Evolutionary conservation across 345 rosid species (phyloP).

Genomic region (Moricandia moricandioides): DNA sequence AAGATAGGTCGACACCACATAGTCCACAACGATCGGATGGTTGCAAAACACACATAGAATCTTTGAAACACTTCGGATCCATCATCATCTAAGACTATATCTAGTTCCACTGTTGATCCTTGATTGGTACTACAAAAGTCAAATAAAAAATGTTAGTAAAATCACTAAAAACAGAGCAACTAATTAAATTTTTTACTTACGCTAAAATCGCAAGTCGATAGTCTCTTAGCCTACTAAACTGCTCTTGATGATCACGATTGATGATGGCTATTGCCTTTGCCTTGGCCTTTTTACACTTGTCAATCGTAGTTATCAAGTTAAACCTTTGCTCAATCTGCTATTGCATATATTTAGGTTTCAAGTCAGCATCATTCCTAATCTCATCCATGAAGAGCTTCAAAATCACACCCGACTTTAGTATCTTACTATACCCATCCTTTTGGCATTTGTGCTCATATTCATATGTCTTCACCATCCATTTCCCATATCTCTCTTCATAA

Average conservation of each 20-base stretch:
- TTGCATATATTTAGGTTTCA: background rate
- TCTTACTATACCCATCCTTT: background rate
- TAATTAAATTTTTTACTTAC: background rate
- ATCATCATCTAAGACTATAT: background rate
- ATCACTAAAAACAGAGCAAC: background rate
- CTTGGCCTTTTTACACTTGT: background rate
- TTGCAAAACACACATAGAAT: background rate
- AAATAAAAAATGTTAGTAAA: background rate
- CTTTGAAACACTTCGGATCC: background rate
- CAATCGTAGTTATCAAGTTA: background rate
- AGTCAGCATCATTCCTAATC: background rate
- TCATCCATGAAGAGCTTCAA: background rate
- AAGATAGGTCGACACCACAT: background rate
- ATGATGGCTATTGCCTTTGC: background rate
- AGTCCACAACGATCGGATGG: background rate
- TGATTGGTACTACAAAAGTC: background rate
- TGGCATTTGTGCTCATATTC: background rate
- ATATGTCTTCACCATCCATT: background rate
- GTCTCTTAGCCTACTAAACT: background rate
- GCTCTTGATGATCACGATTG: background rate
- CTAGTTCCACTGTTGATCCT: background rate
- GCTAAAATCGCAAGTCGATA: background rate
- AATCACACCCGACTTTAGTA: background rate
- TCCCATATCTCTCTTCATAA: background rate
- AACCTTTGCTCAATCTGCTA: background rate